Evolutionary conservation across 352 stramenopile species (phyloP), one percentile per base, ranked within the genome.

Genomic region (Phytophthora quininea): DNA sequence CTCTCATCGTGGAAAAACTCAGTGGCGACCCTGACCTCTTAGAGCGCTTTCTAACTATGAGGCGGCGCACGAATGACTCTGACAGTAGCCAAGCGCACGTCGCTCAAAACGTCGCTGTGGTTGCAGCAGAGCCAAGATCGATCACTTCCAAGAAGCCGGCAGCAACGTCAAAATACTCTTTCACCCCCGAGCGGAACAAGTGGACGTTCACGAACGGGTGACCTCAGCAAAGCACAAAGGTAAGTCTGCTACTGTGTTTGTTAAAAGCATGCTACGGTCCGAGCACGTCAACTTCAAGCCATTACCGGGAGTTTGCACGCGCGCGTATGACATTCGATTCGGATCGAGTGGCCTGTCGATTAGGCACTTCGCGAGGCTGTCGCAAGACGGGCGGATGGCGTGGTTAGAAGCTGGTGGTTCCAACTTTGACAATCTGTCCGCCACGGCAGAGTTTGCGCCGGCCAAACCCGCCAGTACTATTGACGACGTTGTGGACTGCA

Each of bases 351-450:
- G 40, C 4, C 12, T 47, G 19, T 47, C 40, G 15, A 47, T 47
- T 24, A 9, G 40, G 40, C 40, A 47, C 15, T 47, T 47, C 40
- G 40, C 40, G 9, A 47, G 40, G 12, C 15, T 47, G 15, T 47
- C 12, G 6, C 40, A 24, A 27, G 12, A n/a, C 9, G 40, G 3
- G 6, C 40, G 40, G 9, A 3, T 47, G 40, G 9, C 4, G 9
- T 47, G 40, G 40, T 24, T 47, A 14, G 40, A 9, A 47, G 6
- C 6, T 4, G 40, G 40, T 24, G 40, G 40, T 46, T 52, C 37
- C 38, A 64, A 51, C 30, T 49, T 49, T 4, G 57, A 56, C n/a
- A 64, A 57, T 37, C 11, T 64, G 48, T 57, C 57, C 7, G 47
- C 37, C 11, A 64, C 47, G 15, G 57, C 57, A 45, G 57, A 57